Conservation (phyloP, 148 eudicot genomes). For the Bassia scoparia region DNA sequence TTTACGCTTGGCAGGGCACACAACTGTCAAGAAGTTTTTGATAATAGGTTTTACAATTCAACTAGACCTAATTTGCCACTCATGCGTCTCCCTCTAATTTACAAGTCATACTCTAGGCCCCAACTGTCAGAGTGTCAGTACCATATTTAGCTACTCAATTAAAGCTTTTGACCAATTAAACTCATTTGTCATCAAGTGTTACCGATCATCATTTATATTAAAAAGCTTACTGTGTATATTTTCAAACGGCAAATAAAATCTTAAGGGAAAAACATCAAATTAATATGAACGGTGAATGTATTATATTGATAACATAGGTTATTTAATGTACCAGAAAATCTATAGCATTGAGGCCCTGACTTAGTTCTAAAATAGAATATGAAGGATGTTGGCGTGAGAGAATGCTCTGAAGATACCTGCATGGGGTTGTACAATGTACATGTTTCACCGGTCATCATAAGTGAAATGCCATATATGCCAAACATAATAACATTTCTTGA, state of each 20-base stretch:
- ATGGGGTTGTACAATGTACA: conserved; percentile 17
- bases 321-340: conserved; percentile 51
- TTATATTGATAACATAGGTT: background rate
- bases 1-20: background rate
- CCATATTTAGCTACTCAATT: background rate
- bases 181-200: background rate
- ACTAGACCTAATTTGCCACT: background rate
- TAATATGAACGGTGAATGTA: background rate
- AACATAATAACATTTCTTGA: conserved; percentile 1
- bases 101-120: background rate
- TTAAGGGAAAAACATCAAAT: background rate
- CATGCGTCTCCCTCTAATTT: background rate
- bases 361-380: conserved; percentile 55
- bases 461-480: background rate
- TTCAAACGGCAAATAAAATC: background rate
- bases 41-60: background rate
- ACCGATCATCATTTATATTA: background rate
- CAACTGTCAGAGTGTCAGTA: background rate
- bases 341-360: conserved; percentile 51
- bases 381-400: conserved; percentile 62
- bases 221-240: background rate
- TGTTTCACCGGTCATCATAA: background rate
- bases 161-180: conserved; percentile 3
- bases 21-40: background rate
- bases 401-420: conserved; percentile 66